Percentiles rank a stretch among this genome's conserved stretches.
These are phyloP conservation scores for Mycena venus DNA, from an alignment of 768 basidiomycete species.

Conservation along the genomic window DNA sequence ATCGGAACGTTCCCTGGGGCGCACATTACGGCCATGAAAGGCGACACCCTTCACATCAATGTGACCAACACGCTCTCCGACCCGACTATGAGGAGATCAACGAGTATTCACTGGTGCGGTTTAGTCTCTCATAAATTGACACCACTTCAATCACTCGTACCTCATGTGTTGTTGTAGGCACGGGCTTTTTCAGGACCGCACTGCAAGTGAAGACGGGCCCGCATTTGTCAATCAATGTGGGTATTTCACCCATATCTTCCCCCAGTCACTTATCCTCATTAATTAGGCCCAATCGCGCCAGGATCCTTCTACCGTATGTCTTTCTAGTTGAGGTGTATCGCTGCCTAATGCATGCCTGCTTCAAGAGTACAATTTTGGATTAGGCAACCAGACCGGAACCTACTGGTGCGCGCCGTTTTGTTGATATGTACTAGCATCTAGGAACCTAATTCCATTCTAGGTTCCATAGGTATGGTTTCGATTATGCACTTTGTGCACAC, in stretches of 20 bases:
- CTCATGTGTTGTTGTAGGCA: not conserved
- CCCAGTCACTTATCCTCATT: not conserved
- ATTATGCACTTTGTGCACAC: not conserved
- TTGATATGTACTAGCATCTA: no score
- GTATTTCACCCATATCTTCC: not conserved
- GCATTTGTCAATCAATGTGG: not conserved
- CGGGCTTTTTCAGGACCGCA: not conserved
- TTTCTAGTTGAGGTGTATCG: not conserved
- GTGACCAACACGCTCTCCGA: slow-evolving; percentile 48
- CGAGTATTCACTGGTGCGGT: not conserved
- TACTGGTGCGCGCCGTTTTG: no score
- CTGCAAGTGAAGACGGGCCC: not conserved
- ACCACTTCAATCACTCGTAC: no score
- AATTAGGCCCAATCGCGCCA: not conserved
- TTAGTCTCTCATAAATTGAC: not conserved
- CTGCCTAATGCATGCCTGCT: not conserved
- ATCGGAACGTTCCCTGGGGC: slow-evolving; percentile 56
- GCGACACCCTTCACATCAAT: slow-evolving; percentile 48
- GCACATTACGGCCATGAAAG: slow-evolving; percentile 55
- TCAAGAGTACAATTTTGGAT: not conserved
- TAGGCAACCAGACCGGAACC: not conserved
- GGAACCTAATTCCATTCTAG: no score
- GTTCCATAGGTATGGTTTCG: not conserved
- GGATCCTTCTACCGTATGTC: not conserved
- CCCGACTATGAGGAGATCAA: slow-evolving; percentile 44